phyloP scores from a whole-genome alignment of 2,329 filamentous ascomycete genomes.

The Aspergillus thermomutatus region DNA sequence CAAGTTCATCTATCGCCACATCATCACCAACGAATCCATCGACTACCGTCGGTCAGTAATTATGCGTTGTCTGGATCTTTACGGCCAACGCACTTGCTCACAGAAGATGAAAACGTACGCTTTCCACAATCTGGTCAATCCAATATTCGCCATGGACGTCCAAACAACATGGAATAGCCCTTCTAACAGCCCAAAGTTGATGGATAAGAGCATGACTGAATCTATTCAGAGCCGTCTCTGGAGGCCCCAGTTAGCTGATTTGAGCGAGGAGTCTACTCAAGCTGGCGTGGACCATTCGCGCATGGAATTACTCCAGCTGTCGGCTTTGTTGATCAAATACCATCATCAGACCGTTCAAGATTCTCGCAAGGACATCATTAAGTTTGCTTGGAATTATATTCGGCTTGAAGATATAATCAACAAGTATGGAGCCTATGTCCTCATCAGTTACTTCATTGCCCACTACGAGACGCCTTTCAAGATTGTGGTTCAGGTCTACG shows the following conservation, averaged over 20 bases:
- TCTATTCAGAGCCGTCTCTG: conserved; percentile 89
- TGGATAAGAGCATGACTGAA: conserved; percentile 84
- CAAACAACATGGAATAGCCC: conserved; percentile 70
- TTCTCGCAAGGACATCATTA: conserved; percentile 94
- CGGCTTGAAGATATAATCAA: conserved; percentile 98
- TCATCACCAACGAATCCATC: conserved; percentile 79
- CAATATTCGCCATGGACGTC: conserved; percentile 93
- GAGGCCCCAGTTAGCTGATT: conserved; percentile 81
- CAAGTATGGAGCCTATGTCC: conserved; percentile 95
- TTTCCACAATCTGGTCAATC: conserved; percentile 89
- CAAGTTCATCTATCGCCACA: conserved; percentile 76
- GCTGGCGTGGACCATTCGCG: conserved; percentile 90
- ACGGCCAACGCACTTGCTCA: conserved; percentile 71
- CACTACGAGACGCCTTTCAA: conserved; percentile 95
- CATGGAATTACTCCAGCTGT: conserved; percentile 93
- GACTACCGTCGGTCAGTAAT: conserved; percentile 82
- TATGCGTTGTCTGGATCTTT: conserved; percentile 81
- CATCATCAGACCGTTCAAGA: conserved; percentile 85
- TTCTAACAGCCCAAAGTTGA: conserved; percentile 64
- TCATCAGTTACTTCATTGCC: conserved; percentile 96
- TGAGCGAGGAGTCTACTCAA: conserved; percentile 76
- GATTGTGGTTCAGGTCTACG: conserved; percentile 93
- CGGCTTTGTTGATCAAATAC: conserved; percentile 92
- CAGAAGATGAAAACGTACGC: conserved; percentile 93
- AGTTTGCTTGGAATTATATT: conserved; percentile 99